phyloP scores from a whole-genome alignment of 1,284 basidiomycete genomes.

The Ganoderma lingzhi region DNA sequence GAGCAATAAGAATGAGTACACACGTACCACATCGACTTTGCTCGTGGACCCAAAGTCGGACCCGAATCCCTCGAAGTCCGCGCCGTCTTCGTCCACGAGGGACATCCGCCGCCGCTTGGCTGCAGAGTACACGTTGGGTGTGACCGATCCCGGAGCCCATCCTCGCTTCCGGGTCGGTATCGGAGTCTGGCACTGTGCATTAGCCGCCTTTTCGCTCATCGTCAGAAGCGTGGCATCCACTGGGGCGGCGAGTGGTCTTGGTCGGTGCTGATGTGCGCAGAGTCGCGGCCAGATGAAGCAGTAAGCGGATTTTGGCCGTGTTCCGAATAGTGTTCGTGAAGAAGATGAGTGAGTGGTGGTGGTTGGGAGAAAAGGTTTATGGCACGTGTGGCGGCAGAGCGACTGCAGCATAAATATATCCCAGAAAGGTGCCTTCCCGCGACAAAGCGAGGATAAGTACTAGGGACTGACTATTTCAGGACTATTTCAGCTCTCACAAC shows the following conservation, averaged over 20 bases:
- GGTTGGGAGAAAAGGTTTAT: conserved; percentile 20
- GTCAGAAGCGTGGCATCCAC: conserved; percentile 4
- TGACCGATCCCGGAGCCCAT: conserved; percentile 42
- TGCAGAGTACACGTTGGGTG: conserved; percentile 43
- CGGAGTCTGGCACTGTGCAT: conserved; percentile 27
- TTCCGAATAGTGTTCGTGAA: not conserved
- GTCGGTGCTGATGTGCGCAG: not conserved
- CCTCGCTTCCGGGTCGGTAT: conserved; percentile 37
- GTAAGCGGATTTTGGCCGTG: not conserved
- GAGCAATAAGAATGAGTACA: not conserved
- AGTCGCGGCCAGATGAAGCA: not conserved
- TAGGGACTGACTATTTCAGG: too few species aligned
- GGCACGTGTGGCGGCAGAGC: conserved; percentile 25
- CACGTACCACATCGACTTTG: conserved; percentile 32
- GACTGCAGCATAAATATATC: conserved; percentile 16
- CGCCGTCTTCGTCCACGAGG: conserved; percentile 31
- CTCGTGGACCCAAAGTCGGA: conserved; percentile 28
- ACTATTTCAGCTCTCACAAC: too few species aligned
- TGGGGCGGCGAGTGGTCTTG: not conserved
- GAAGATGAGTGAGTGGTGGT: conserved; percentile 18
- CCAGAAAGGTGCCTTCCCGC: conserved; percentile 1
- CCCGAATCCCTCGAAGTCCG: conserved; percentile 32
- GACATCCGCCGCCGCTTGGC: conserved; percentile 41
- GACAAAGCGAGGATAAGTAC: conserved; percentile 10
- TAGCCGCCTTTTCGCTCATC: conserved; percentile 25